Percentiles rank a stretch among this genome's conserved stretches.
These are phyloP conservation scores for Haplographium delicatum DNA, from an alignment of 495 filamentous ascomycete species.

Conservation along the genomic window DNA sequence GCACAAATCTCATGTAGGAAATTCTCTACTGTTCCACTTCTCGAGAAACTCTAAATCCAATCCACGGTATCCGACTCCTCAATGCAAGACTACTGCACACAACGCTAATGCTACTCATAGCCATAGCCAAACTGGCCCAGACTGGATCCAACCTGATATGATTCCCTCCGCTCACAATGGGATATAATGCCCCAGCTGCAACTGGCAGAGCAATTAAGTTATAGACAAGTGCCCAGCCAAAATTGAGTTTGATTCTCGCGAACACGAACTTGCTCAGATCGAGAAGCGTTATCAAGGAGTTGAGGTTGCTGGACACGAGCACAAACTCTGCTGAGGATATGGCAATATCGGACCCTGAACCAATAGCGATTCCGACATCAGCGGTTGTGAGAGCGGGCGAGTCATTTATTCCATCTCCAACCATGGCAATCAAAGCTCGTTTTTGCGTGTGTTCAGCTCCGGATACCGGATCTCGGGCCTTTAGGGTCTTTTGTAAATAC, in stretches of 20 bases:
- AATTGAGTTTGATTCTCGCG: slow-evolving; percentile 76
- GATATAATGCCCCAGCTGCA: slow-evolving; percentile 77
- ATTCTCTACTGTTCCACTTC: too few species aligned
- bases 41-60: slow-evolving; percentile 39
- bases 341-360: slow-evolving; percentile 79
- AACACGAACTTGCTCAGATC: slow-evolving; percentile 69
- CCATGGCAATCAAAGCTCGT: slow-evolving; percentile 24
- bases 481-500: slow-evolving; percentile 62
- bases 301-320: slow-evolving; percentile 68
- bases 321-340: slow-evolving; percentile 80
- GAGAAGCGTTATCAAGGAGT: slow-evolving; percentile 65
- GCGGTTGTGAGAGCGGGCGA: slow-evolving; percentile 74
- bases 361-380: slow-evolving; percentile 80
- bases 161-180: slow-evolving; percentile 47
- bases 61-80: slow-evolving; percentile 39
- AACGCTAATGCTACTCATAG: slow-evolving; percentile 76
- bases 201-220: slow-evolving; percentile 76
- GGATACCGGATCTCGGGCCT: slow-evolving; percentile 28
- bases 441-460: slow-evolving; percentile 12
- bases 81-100: slow-evolving; percentile 67
- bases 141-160: slow-evolving; percentile 66
- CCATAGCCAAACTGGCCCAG: slow-evolving; percentile 86
- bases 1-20: too few species aligned
- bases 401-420: slow-evolving; percentile 86
- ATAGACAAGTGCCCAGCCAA: slow-evolving; percentile 84